phyloP scores from a whole-genome alignment of 331 rosid genomes.

The Ulmus americana region DNA sequence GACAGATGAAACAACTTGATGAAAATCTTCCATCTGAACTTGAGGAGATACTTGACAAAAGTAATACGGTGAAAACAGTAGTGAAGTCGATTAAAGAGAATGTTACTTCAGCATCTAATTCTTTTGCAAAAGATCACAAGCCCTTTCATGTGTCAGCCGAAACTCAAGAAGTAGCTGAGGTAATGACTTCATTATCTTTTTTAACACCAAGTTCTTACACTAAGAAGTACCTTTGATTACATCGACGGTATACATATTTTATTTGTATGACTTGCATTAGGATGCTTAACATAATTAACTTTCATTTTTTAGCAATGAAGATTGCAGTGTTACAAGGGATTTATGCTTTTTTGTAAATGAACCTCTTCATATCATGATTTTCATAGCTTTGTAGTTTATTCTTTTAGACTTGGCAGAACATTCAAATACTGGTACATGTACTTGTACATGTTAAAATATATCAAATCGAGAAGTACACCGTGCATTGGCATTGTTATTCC shows the following conservation, averaged over 20 bases:
- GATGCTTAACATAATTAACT: not conserved
- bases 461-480: not conserved
- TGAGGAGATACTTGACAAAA: constrained; percentile 45
- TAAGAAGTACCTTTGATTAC: not conserved
- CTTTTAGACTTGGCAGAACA: not conserved
- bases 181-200: constrained; percentile 28
- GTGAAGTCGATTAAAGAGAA: constrained; percentile 30
- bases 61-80: constrained; percentile 30
- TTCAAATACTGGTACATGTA: not conserved
- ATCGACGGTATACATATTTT: not conserved
- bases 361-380: not conserved
- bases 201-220: not conserved
- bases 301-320: not conserved
- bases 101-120: constrained; percentile 20
- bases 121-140: constrained; percentile 22
- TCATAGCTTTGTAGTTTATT: not conserved
- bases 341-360: not conserved
- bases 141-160: constrained; percentile 30
- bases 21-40: constrained; percentile 50
- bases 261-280: not conserved
- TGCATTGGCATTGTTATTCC: no score
- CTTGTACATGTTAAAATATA: not conserved
- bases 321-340: not conserved
- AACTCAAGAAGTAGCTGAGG: constrained; percentile 38
- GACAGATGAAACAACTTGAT: constrained; percentile 65